Evolutionary conservation across 495 filamentous ascomycete genomes (phyloP).

Genomic region (Aspergillus panamensis): DNA sequence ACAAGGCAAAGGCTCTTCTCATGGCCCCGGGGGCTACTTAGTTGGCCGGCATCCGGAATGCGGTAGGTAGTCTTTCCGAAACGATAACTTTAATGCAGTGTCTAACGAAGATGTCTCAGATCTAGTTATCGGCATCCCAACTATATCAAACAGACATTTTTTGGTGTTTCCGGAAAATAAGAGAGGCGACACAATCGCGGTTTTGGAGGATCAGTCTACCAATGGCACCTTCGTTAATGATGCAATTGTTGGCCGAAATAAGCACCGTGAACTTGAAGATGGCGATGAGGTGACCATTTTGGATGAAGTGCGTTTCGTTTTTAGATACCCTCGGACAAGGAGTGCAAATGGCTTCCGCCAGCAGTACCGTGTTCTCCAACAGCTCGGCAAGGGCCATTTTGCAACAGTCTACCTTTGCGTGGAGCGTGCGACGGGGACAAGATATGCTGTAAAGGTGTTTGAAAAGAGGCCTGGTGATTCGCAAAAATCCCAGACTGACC

Average conservation of each 20-base stretch:
- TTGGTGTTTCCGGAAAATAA: conserved; percentile 85
- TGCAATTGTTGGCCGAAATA: conserved; percentile 84
- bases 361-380: conserved; percentile 78
- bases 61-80: conserved; percentile 55
- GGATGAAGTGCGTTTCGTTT: conserved; percentile 79
- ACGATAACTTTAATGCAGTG: background rate
- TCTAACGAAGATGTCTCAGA: conserved; percentile 56
- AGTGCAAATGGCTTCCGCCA: conserved; percentile 75
- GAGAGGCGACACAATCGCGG: conserved; percentile 70
- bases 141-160: conserved; percentile 95
- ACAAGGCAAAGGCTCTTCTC: conserved; percentile 16
- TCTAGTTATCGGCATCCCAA: conserved; percentile 69
- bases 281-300: conserved; percentile 86
- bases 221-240: conserved; percentile 98
- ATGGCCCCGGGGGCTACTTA: conserved; percentile 78
- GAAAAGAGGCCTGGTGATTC: conserved; percentile 74
- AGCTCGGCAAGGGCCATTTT: conserved; percentile 95
- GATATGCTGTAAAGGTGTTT: conserved; percentile 93
- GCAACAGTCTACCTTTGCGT: conserved; percentile 90
- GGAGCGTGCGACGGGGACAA: conserved; percentile 75
- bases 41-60: conserved; percentile 93
- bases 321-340: conserved; percentile 78
- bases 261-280: conserved; percentile 80
- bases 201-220: conserved; percentile 89
- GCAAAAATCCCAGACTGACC: conserved; percentile 76